phyloP scores from a whole-genome alignment of 805 yeast species.

The Kodamaea neixiangensis region DNA sequence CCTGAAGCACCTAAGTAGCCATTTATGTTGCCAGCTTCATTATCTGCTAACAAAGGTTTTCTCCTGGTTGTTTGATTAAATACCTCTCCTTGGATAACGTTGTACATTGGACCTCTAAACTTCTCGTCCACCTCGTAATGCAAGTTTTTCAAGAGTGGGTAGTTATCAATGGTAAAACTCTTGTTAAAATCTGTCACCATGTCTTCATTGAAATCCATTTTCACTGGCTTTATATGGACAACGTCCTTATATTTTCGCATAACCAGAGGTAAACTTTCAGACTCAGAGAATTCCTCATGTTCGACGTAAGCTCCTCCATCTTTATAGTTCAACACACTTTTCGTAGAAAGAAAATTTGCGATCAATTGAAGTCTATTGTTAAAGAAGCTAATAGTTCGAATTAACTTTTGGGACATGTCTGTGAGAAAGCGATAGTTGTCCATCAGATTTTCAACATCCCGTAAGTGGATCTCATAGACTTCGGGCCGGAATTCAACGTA shows the following conservation, averaged over 20 bases:
- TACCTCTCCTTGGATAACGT: slow-evolving; percentile 12
- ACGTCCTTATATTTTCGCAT: slow-evolving; percentile 16
- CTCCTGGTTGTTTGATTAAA: slow-evolving; percentile 10
- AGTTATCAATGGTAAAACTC: slow-evolving; percentile 18
- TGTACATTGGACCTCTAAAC: slow-evolving; percentile 2
- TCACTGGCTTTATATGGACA: slow-evolving; percentile 17
- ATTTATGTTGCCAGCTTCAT: slow-evolving; percentile 5
- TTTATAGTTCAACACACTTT: slow-evolving; percentile 22
- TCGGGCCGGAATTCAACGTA: slow-evolving; percentile 29
- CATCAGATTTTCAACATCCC: slow-evolving; percentile 13
- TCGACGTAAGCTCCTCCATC: slow-evolving; percentile 14
- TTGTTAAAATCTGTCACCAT: slow-evolving; percentile 18
- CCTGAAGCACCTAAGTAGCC: background rate
- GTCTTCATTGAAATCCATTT: slow-evolving; percentile 19
- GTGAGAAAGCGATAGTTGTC: slow-evolving; percentile 21
- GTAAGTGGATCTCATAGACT: slow-evolving; percentile 16
- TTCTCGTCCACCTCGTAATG: slow-evolving; percentile 7
- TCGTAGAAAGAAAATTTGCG: slow-evolving; percentile 24
- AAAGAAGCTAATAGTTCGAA: slow-evolving; percentile 35
- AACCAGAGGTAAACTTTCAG: slow-evolving; percentile 1
- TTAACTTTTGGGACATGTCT: slow-evolving; percentile 25
- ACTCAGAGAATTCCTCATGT: slow-evolving; percentile 11
- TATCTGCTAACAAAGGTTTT: slow-evolving; percentile 5
- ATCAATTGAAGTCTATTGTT: slow-evolving; percentile 30
- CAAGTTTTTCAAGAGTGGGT: slow-evolving; percentile 19